Conservation (phyloP, 2,329 filamentous ascomycete species). For the Botrytis cinerea region DNA sequence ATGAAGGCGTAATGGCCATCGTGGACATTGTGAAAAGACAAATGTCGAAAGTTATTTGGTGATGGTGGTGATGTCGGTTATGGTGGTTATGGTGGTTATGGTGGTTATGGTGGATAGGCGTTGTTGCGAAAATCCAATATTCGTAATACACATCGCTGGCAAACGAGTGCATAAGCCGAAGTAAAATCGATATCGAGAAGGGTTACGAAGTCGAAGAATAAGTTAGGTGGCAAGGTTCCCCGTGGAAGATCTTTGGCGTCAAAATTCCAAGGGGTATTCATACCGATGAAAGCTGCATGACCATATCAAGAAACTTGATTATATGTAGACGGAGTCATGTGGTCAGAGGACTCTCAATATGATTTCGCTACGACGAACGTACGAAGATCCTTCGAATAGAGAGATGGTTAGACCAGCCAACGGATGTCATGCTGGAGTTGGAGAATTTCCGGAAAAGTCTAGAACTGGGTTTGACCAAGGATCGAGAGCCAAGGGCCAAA, state of each 20-base stretch:
- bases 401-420: background rate
- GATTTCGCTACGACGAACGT: background rate
- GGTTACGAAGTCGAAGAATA: background rate
- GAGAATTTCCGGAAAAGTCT: background rate
- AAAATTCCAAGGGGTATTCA: background rate
- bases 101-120: background rate
- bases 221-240: background rate
- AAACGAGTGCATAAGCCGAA: background rate
- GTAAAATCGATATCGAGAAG: background rate
- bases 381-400: background rate
- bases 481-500: background rate
- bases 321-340: background rate
- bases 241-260: background rate
- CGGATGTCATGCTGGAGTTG: background rate
- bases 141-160: background rate
- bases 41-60: background rate
- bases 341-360: background rate
- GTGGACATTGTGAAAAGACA: background rate
- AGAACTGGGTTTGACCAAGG: background rate
- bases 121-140: background rate
- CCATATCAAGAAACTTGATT: background rate
- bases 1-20: background rate
- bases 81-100: background rate
- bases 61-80: background rate
- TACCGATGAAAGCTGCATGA: background rate